These are phyloP conservation scores for Chrysanthemum makinoi DNA, from an alignment of 129 eudicot genomes.

Conservation along the genomic window DNA sequence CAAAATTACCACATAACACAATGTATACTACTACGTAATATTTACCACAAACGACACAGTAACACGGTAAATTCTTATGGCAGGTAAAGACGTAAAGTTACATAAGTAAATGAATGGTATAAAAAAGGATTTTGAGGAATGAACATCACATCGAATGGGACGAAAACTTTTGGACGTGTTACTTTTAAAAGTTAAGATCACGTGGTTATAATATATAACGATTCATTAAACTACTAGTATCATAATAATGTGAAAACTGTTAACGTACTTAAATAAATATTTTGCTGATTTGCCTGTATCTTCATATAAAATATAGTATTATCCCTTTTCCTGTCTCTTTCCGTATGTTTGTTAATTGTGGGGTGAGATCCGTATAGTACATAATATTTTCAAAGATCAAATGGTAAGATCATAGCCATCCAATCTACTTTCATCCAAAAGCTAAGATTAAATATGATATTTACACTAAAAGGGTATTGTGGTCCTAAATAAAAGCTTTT, in stretches of 20 bases:
- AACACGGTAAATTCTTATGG: neutral
- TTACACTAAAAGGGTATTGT: too few relatives aligned
- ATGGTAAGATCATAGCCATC: too few relatives aligned
- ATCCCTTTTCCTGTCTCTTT: neutral
- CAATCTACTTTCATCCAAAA: too few relatives aligned
- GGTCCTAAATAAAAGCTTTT: too few relatives aligned
- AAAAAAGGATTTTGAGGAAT: neutral
- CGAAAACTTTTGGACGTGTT: slow-evolving; percentile 8
- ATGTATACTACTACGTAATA: too few relatives aligned
- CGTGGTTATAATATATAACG: slow-evolving; percentile 15
- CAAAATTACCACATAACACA: too few relatives aligned
- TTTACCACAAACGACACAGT: too few relatives aligned
- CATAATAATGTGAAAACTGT: slow-evolving; percentile 24
- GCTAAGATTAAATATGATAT: too few relatives aligned
- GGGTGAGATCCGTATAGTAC: too few relatives aligned
- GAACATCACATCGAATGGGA: slow-evolving; percentile 5
- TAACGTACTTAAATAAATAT: neutral
- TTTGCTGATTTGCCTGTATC: neutral
- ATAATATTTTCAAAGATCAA: too few relatives aligned
- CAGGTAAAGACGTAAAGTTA: neutral
- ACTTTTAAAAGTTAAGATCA: slow-evolving; percentile 8
- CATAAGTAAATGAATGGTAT: neutral
- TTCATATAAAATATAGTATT: neutral
- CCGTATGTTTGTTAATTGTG: neutral
- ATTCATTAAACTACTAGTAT: neutral